These are phyloP conservation scores for Amanita muscaria DNA, from an alignment of 768 basidiomycete genomes.

Conservation along the genomic window DNA sequence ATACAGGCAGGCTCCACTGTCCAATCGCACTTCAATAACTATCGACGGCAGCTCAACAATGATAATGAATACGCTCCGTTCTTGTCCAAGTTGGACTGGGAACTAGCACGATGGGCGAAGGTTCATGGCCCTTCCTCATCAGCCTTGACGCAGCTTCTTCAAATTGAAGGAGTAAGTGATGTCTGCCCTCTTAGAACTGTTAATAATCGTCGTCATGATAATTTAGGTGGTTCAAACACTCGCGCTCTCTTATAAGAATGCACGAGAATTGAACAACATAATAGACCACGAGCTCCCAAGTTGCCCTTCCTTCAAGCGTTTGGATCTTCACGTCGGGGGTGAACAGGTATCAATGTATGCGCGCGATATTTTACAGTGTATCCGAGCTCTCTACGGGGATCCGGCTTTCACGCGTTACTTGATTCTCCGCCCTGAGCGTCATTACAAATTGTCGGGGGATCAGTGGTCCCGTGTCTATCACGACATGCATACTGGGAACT, in stretches of 20 bases:
- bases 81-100: no score
- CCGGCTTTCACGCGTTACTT: conserved; percentile 21
- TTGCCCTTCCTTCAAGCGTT: conserved; percentile 20
- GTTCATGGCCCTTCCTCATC: not conserved
- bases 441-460: conserved; percentile 17
- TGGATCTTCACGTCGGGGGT: conserved; percentile 1
- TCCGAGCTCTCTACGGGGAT: conserved; percentile 23
- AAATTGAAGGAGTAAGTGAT: not conserved
- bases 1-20: no score
- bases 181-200: no score
- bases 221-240: conserved; percentile 16
- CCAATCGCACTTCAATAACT: no score
- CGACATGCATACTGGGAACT: conserved; percentile 40
- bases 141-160: not conserved
- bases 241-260: conserved; percentile 24
- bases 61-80: no score
- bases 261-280: conserved; percentile 24
- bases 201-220: not conserved
- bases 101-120: not conserved
- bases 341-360: conserved; percentile 20
- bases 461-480: conserved; percentile 7
- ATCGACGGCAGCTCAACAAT: no score
- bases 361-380: conserved; percentile 22
- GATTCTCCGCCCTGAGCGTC: conserved; percentile 21
- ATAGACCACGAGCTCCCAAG: conserved; percentile 23